Conservation (phyloP, 169 alveolate genomes). For the Toxoplasma gondii region DNA sequence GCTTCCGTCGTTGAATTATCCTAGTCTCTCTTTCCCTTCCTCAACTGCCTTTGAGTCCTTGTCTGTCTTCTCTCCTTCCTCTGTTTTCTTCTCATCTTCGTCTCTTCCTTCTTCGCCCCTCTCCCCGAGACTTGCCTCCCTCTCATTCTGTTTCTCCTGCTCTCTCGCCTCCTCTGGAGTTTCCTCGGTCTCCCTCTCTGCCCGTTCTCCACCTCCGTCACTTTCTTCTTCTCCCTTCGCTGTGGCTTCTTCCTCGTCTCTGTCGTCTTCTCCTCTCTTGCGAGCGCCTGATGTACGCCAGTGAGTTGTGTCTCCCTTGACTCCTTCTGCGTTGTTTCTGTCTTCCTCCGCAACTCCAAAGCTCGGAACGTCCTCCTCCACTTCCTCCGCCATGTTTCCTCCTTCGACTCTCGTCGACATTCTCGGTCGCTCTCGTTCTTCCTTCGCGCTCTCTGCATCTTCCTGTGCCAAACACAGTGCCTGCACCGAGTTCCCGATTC, state of each 20-base stretch:
- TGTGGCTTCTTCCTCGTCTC: not conserved
- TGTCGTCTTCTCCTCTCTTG: not conserved
- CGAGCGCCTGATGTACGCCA: not conserved
- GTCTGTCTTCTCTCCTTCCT: not conserved
- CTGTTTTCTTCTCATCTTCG: not conserved
- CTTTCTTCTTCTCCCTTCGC: not conserved
- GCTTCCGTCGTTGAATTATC: no score
- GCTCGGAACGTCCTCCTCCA: not conserved
- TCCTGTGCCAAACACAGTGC: not conserved
- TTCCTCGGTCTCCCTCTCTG: not conserved
- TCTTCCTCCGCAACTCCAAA: not conserved
- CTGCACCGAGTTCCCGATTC: not conserved
- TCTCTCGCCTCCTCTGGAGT: not conserved
- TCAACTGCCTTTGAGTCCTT: not conserved
- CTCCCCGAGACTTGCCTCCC: not conserved
- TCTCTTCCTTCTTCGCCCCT: not conserved
- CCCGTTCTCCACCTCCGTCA: not conserved
- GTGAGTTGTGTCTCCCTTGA: no score
- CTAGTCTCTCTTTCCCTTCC: not conserved
- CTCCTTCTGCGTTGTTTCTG: not conserved
- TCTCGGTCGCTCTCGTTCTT: not conserved
- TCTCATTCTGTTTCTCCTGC: not conserved
- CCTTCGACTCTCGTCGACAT: not conserved
- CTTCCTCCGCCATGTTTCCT: not conserved
- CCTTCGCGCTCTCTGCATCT: not conserved